Conservation (phyloP, 1,284 basidiomycete genomes). For the Sanghuangporus baumii region DNA sequence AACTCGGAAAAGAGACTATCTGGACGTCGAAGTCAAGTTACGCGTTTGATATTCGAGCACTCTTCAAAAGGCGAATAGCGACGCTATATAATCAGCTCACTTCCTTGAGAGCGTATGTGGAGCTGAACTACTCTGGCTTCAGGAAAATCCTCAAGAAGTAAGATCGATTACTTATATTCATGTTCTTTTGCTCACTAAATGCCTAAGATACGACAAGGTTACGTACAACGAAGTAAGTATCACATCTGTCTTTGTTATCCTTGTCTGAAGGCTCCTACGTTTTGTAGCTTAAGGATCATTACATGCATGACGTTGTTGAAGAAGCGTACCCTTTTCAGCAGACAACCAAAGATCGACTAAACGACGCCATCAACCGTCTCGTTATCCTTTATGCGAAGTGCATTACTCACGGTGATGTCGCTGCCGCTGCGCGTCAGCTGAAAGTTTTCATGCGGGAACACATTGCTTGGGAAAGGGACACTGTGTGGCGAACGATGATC, state of each 20-base stretch:
- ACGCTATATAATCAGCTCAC: constrained; percentile 80
- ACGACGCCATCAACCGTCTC: constrained; percentile 56
- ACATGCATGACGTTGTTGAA: constrained; percentile 77
- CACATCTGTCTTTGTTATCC: background rate
- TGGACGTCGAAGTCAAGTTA: constrained; percentile 85
- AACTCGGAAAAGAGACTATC: constrained; percentile 39
- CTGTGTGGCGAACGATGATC: constrained; percentile 98
- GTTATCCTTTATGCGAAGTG: constrained; percentile 83
- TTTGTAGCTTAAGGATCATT: constrained; percentile 71
- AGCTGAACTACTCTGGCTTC: constrained; percentile 92
- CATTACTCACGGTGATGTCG: constrained; percentile 72
- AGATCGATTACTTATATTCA: constrained; percentile 23
- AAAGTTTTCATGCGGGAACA: constrained; percentile 88
- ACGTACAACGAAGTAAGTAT: constrained; percentile 64
- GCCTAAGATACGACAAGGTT: constrained; percentile 87
- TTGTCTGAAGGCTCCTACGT: background rate
- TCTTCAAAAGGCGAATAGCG: constrained; percentile 90
- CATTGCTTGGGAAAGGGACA: constrained; percentile 92
- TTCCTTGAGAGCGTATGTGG: constrained; percentile 89
- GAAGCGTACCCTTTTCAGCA: constrained; percentile 63
- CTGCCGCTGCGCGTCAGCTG: constrained; percentile 75
- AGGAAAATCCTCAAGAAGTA: constrained; percentile 97
- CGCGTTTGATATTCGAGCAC: constrained; percentile 82
- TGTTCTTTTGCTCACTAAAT: background rate
- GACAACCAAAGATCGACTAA: constrained; percentile 59